These are phyloP conservation scores for Apiospora koreana DNA, from an alignment of 2,329 filamentous ascomycete genomes.

Conservation along the genomic window DNA sequence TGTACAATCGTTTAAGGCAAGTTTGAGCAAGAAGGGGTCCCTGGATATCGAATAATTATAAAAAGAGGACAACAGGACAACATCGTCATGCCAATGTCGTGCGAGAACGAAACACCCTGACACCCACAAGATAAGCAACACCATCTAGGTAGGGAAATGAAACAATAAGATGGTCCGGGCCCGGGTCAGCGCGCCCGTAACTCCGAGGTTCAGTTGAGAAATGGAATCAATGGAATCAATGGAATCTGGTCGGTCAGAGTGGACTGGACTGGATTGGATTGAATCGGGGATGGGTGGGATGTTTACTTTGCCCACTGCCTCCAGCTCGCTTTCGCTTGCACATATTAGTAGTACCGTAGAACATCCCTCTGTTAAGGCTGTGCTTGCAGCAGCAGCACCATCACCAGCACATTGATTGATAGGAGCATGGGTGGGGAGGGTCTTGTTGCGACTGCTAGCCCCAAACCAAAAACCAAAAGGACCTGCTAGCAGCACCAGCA, in stretches of 20 bases:
- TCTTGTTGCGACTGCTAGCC: background rate
- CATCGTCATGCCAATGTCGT: background rate
- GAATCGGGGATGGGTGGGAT: background rate
- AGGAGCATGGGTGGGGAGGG: background rate
- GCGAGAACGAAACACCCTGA: background rate
- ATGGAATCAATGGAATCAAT: background rate
- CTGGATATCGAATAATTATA: background rate
- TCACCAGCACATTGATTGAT: no score
- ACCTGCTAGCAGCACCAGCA: background rate
- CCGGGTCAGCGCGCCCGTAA: background rate
- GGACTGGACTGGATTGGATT: background rate
- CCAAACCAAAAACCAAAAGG: no score
- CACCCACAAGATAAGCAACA: background rate
- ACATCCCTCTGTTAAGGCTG: constrained; percentile 1
- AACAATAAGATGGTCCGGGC: background rate
- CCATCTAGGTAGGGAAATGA: background rate
- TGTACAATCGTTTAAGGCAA: background rate
- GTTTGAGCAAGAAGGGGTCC: background rate
- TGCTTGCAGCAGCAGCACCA: background rate
- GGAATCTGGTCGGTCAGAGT: background rate
- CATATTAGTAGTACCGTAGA: background rate
- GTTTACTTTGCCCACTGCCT: background rate
- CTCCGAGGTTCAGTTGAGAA: background rate
- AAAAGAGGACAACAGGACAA: background rate
- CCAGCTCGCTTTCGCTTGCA: background rate